Evolutionary conservation across 306 rosid species (phyloP), one percentile per base, ranked within the genome.

Genomic region (Coriaria nepalensis): DNA sequence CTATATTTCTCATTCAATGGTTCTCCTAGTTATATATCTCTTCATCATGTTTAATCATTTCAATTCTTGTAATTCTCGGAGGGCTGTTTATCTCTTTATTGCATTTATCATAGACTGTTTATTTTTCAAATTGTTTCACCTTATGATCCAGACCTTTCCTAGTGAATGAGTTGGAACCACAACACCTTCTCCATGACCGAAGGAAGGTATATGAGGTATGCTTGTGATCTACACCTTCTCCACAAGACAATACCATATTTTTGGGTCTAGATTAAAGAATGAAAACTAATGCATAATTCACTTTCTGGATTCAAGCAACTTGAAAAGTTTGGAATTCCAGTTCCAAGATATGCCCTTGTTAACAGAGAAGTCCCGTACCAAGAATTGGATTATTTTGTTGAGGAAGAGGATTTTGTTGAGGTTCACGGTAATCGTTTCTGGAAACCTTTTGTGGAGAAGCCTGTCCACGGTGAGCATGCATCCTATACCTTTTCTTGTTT

Each of bases 391-490:
- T 79, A 77, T 74, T 90, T 90, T 72, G 43, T 69, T 39, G 98
- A 90, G 81, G 94, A 82, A 73, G 98, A 90, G 69, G 98, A 90
- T 63, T 90, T 81, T 71, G 95, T 90, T 48, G 95, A 90, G 76
- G 96, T 90, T 64, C 68, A 60, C 62, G 95, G 93, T 63, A 47
- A 53, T 55, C 92, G 95, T 13, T 90, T 90, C 44, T 85, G 79
- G 80, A 90, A 90, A 66, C 98, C 98, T 50, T 90, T 90, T 77
- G 98, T 90, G 63, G 98, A 90, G 78, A 90, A 90, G 82, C 98
- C 98, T 49, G 70, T 90, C 60, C 71, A 79, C 67, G 98, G 98
- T 90, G 66, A 81, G 94, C 57, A 64, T 64, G 40, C 41, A 55
- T 59, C 53, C 52, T 54, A 34, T 42, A 50, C 49, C 32, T 44